These are phyloP conservation scores for Otatea glauca DNA, from an alignment of 176 grass and related monocot species.

Conservation along the genomic window DNA sequence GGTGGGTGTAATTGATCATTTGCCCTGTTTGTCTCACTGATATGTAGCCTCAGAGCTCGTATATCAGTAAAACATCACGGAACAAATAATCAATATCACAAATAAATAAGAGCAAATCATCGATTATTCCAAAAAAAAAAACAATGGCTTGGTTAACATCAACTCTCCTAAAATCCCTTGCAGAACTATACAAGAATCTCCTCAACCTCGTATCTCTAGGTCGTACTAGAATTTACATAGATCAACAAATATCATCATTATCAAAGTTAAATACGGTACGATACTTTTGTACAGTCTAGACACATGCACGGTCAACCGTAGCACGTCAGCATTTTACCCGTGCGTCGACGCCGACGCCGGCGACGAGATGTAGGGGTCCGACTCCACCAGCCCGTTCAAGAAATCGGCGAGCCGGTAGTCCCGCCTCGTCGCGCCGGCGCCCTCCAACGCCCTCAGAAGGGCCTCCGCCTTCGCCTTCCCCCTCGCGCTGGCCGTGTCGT, in stretches of 20 bases:
- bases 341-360: conserved; percentile 51
- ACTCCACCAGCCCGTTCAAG: conserved; percentile 52
- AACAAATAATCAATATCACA: too few species aligned
- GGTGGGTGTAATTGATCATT: too few species aligned
- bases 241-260: neutral
- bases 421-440: neutral
- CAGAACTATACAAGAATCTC: neutral
- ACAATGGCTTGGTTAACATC: neutral
- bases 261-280: neutral
- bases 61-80: too few species aligned
- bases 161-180: neutral
- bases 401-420: conserved; percentile 53
- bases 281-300: neutral
- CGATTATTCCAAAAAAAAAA: too few species aligned
- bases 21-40: too few species aligned
- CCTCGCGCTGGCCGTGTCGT: conserved; percentile 49
- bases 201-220: neutral
- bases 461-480: conserved; percentile 80
- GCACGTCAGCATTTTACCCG: conserved; percentile 24
- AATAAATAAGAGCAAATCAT: too few species aligned
- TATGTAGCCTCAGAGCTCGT: too few species aligned
- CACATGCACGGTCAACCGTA: neutral
- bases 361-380: conserved; percentile 56
- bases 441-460: conserved; percentile 61
- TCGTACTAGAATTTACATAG: neutral